phyloP scores from a whole-genome alignment of 1,139 yeast species.

The Kodamaea sp. region DNA sequence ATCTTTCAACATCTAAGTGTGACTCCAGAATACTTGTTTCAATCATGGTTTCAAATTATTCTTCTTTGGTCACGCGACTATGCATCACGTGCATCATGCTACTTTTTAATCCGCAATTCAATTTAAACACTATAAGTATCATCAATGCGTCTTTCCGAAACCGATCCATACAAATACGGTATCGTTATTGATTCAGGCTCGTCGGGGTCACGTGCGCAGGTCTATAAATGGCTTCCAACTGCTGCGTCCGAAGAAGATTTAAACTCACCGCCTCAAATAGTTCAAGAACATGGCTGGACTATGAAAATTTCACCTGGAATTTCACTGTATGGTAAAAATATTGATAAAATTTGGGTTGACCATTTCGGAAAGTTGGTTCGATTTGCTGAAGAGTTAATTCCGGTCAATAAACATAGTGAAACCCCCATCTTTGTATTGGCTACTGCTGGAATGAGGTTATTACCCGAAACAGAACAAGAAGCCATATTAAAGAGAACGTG shows the following conservation, averaged over 20 bases:
- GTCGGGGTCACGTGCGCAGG: slow-evolving; percentile 71
- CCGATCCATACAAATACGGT: slow-evolving; percentile 44
- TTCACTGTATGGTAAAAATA: slow-evolving; percentile 45
- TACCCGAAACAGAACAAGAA: slow-evolving; percentile 46
- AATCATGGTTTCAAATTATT: too few relatives aligned
- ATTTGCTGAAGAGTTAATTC: slow-evolving; percentile 59
- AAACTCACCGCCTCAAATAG: slow-evolving; percentile 59
- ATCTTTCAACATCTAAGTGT: too few relatives aligned
- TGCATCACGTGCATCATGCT: not conserved
- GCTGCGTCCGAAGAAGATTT: slow-evolving; percentile 24
- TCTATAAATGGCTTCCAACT: slow-evolving; percentile 64
- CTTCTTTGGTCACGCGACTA: not conserved
- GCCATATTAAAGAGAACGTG: slow-evolving; percentile 53
- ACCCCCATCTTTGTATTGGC: slow-evolving; percentile 75
- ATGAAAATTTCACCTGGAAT: slow-evolving; percentile 67
- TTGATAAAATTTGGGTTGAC: slow-evolving; percentile 52
- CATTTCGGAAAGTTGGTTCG: slow-evolving; percentile 56
- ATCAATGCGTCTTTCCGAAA: not conserved
- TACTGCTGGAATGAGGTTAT: slow-evolving; percentile 79
- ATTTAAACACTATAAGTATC: not conserved
- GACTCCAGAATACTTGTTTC: too few relatives aligned
- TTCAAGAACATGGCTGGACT: slow-evolving; percentile 59
- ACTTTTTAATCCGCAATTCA: not conserved
- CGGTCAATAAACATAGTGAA: slow-evolving; percentile 44
- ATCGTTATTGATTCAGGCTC: slow-evolving; percentile 81